phyloP scores from a whole-genome alignment of 2,329 filamentous ascomycete genomes.

The Claviceps digitariae region DNA sequence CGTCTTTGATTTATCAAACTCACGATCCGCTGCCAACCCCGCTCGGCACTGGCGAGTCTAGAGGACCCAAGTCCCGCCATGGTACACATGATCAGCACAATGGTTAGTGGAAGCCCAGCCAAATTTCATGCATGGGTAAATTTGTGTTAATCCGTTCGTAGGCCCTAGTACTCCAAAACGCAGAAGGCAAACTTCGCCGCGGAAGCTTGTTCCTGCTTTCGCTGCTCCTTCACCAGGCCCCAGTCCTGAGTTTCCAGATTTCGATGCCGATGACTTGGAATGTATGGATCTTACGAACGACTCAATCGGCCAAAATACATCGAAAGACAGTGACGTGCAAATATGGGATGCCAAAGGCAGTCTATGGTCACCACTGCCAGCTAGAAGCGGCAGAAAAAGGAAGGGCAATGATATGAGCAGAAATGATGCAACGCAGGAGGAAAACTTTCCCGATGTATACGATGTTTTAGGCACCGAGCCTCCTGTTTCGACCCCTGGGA shows the following conservation, averaged over 20 bases:
- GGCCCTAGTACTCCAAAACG: slow-evolving; percentile 7
- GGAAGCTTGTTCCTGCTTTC: slow-evolving; percentile 13
- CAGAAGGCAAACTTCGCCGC: slow-evolving; percentile 13
- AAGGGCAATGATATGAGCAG: slow-evolving; percentile 36
- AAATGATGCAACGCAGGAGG: slow-evolving; percentile 22
- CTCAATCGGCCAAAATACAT: slow-evolving; percentile 20
- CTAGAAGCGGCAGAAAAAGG: slow-evolving; percentile 33
- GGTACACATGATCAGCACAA: slow-evolving; percentile 4
- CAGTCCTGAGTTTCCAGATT: slow-evolving; percentile 21
- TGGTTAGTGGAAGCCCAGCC: slow-evolving; percentile 2
- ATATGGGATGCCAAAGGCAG: slow-evolving; percentile 31
- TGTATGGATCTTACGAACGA: slow-evolving; percentile 29
- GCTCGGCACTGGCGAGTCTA: slow-evolving; percentile 11
- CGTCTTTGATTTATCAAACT: slow-evolving; percentile 28
- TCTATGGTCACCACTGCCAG: slow-evolving; percentile 22
- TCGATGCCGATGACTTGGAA: slow-evolving; percentile 22
- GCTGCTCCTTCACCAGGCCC: slow-evolving; percentile 8
- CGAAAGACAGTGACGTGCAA: slow-evolving; percentile 20
- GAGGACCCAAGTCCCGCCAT: slow-evolving; percentile 9
- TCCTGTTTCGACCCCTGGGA: slow-evolving; percentile 21
- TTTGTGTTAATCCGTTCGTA: not conserved
- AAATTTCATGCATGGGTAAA: not conserved
- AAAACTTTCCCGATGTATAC: slow-evolving; percentile 41
- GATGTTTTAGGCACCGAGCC: slow-evolving; percentile 30
- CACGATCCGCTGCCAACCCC: slow-evolving; percentile 30